Evolutionary conservation across 2,329 filamentous ascomycete species (phyloP), one percentile per base, ranked within the genome.

Genomic region (Fusarium agapanthi): DNA sequence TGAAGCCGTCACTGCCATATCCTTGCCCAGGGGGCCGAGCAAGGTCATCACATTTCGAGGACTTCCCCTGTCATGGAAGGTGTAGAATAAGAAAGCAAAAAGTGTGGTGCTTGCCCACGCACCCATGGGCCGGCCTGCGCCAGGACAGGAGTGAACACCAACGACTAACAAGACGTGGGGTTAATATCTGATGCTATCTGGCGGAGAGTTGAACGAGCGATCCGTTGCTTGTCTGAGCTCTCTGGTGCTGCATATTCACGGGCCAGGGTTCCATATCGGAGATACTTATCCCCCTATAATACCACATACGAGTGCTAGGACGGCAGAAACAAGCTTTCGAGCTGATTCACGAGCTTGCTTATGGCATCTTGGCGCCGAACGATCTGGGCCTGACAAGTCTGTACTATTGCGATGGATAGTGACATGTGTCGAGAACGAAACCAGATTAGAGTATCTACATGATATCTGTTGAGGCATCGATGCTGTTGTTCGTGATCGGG

Each of bases 61-160:
- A 58, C 65, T 62, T 59, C 51, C 73, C 76, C 73, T 69, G 69
- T 38, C 66, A 69, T 65, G 66, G 37, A 65, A 61, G 65, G 65
- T 71, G 68, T 72, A 82, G 83, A 80, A 84, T 81, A 85, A 80
- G 59, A 69, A 71, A 81, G 83, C 84, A 60, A 70, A 73, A 57
- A 60, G 67, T 62, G 65, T 77, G 67, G 68, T 67, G 68, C 68
- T 66, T 65, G 68, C 65, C 60, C 56, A 48, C 65, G 62, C 51
- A 74, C 65, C 74, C 74, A 67, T 72, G 76, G 73, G 64, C 62
- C 67, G 73, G 69, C 61, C 67, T 71, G 64, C 60, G 51, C 67
- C 67, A 67, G 66, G 63, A 71, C 67, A 67, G 66, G 63, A 71
- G 65, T 75, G 69, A 67, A 69, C 75, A 75, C 67, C 44, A 61